phyloP scores from a whole-genome alignment of 148 eudicot species.

The Arctostaphylos glauca region DNA sequence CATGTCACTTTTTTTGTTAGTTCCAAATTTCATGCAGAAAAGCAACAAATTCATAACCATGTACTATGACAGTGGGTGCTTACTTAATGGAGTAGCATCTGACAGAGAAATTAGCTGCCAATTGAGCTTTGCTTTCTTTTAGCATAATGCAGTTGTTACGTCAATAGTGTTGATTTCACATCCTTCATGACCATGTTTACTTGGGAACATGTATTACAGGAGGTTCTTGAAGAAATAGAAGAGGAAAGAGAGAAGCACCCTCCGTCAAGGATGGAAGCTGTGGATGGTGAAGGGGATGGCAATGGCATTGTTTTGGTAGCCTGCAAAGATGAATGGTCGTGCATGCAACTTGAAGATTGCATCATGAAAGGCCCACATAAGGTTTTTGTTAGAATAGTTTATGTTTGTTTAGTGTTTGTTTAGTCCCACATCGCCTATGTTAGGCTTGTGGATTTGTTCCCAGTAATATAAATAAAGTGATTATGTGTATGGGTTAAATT shows the following conservation, averaged over 20 bases:
- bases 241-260: slow-evolving; percentile 66
- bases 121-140: not conserved
- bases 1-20: too few species aligned
- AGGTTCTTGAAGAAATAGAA: slow-evolving; percentile 80
- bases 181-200: not conserved
- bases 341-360: slow-evolving; percentile 97
- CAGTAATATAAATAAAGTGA: too few species aligned
- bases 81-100: not conserved
- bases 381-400: too few species aligned
- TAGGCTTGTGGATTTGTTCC: too few species aligned
- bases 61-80: not conserved
- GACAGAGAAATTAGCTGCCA: not conserved
- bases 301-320: slow-evolving; percentile 81
- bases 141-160: not conserved
- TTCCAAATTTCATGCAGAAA: not conserved
- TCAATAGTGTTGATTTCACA: not conserved
- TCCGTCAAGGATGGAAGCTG: slow-evolving; percentile 36
- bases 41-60: not conserved
- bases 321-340: slow-evolving; percentile 94
- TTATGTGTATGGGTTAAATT: too few species aligned
- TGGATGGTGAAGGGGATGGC: slow-evolving; percentile 37
- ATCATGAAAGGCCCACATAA: slow-evolving; percentile 66
- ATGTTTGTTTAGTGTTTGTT: too few species aligned
- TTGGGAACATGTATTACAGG: slow-evolving; percentile 44
- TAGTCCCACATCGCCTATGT: too few species aligned